Evolutionary conservation across 2,329 filamentous ascomycete genomes (phyloP), one percentile per base, ranked within the genome.

Genomic region (Grosmannia huntii): DNA sequence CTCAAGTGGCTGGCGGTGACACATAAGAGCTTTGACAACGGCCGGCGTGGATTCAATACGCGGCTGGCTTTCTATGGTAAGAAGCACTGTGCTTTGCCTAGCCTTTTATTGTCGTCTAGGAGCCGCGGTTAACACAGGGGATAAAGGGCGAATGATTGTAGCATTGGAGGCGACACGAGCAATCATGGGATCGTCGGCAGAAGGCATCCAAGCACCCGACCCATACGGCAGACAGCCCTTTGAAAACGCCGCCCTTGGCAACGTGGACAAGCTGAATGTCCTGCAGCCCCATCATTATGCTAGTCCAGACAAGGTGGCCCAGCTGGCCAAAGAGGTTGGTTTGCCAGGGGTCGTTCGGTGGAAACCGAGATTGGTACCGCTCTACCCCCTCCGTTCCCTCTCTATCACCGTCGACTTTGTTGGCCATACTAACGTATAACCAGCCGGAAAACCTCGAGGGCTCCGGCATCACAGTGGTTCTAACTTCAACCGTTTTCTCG

Each of bases 11-110:
- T 97, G 67, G 91, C 91, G 33, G 83, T 99, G 58, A 99, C 94
- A 64, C 94, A 97, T 72, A 97, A 97, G 81, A 96, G 90, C 73
- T 97, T 96, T 68, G 92, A 99, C 69, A 90, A 97, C 68, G 94
- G 91, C 56, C 80, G 90, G 67, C 85, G 91, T 76, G 92, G 92
- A 1, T 96, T 92, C 75, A 99, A 99, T 70, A 92, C 96, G 67
- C 83, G 89, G 62, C 76, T 99, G 71, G 89, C 90, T n/a, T 90
- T 89, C 68, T 76, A 95, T 57, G 92, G 90, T 95, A 80, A 53
- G 73, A 16, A 14, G 38, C 12, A 27, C 23, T 9, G 44, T 23
- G 33, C 46, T 33, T 33, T 9, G 31, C 31, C 31, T 33, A 9
- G 31, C 31, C 31, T 46, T 51, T 16, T 44, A 1, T 7, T 31